Evolutionary conservation across 2,329 filamentous ascomycete species (phyloP).

Genomic region (Zelopaecilomyces penicillatus): DNA sequence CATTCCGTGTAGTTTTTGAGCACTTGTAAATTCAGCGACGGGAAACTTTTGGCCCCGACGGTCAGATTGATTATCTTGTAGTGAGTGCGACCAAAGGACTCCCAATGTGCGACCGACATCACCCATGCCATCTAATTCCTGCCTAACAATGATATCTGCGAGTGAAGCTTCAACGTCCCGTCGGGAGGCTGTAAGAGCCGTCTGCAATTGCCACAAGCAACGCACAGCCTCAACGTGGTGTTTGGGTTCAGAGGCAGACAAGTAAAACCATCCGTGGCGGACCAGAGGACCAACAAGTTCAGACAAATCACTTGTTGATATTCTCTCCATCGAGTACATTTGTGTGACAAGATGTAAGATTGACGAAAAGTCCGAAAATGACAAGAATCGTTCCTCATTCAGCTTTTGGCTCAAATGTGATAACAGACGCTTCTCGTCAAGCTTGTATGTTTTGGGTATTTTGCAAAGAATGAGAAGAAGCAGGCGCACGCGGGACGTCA

Average conservation of each 20-base stretch:
- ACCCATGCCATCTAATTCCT: conserved; percentile 30
- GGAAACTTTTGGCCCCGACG: conserved; percentile 41
- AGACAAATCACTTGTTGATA: conserved; percentile 44
- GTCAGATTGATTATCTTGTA: conserved; percentile 51
- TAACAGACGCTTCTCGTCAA: conserved; percentile 40
- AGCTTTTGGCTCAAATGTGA: conserved; percentile 43
- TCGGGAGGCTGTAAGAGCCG: conserved; percentile 55
- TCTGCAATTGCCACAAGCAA: conserved; percentile 78
- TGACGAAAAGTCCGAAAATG: conserved; percentile 50
- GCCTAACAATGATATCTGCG: conserved; percentile 55
- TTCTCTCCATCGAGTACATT: conserved; percentile 45
- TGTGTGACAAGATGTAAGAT: conserved; percentile 50
- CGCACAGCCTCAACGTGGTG: conserved; percentile 91
- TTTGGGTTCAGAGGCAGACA: conserved; percentile 78
- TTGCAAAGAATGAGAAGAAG: conserved; percentile 51
- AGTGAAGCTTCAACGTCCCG: conserved; percentile 76
- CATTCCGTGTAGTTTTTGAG: conserved; percentile 41
- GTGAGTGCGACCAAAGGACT: conserved; percentile 73
- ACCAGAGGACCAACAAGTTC: conserved; percentile 62
- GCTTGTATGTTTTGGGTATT: conserved; percentile 31
- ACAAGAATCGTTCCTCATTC: conserved; percentile 26
- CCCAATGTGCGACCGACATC: conserved; percentile 63
- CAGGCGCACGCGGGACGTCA: conserved; percentile 51
- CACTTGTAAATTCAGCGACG: conserved; percentile 22
- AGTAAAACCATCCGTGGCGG: conserved; percentile 65